Evolutionary conservation across 345 rosid genomes (phyloP).

Genomic region (Linum trigynum): DNA sequence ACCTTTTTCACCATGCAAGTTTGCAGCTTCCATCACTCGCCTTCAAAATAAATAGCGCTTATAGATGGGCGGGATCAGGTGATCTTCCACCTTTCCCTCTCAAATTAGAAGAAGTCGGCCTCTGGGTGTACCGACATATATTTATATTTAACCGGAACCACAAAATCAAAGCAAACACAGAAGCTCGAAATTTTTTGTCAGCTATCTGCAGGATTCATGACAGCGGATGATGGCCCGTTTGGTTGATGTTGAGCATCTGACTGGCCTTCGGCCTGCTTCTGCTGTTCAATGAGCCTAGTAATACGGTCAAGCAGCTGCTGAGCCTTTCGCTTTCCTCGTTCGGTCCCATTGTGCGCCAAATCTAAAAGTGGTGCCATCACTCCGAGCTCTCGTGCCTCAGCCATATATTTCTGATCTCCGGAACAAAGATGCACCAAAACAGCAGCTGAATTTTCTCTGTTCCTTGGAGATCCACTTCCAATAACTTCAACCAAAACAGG

Average conservation of each 20-base stretch:
- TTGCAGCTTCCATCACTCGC: slow-evolving; percentile 13
- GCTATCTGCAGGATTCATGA: slow-evolving; percentile 30
- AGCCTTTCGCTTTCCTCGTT: slow-evolving; percentile 92
- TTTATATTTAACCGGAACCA: slow-evolving; percentile 4
- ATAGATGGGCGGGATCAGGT: slow-evolving; percentile 21
- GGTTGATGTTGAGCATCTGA: slow-evolving; percentile 24
- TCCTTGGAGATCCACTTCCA: slow-evolving; percentile 61
- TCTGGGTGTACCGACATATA: background rate
- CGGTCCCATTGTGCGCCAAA: slow-evolving; percentile 80
- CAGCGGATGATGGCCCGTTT: slow-evolving; percentile 20
- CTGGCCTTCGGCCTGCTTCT: slow-evolving; percentile 44
- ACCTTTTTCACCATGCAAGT: slow-evolving; percentile 1
- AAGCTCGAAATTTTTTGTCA: slow-evolving; percentile 21
- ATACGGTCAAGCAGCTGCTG: slow-evolving; percentile 77
- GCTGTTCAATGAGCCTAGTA: slow-evolving; percentile 60
- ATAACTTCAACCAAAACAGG: slow-evolving; percentile 62
- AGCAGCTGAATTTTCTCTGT: slow-evolving; percentile 75
- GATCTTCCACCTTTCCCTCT: slow-evolving; percentile 46
- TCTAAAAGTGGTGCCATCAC: slow-evolving; percentile 64
- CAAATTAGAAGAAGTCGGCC: slow-evolving; percentile 16
- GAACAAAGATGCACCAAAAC: slow-evolving; percentile 79
- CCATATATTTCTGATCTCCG: slow-evolving; percentile 60
- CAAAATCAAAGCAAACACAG: slow-evolving; percentile 12
- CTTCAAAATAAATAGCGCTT: slow-evolving; percentile 32
- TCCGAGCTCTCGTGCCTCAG: slow-evolving; percentile 72